phyloP scores from a whole-genome alignment of 208 protist species.

The Acanthamoeba healyi region DNA sequence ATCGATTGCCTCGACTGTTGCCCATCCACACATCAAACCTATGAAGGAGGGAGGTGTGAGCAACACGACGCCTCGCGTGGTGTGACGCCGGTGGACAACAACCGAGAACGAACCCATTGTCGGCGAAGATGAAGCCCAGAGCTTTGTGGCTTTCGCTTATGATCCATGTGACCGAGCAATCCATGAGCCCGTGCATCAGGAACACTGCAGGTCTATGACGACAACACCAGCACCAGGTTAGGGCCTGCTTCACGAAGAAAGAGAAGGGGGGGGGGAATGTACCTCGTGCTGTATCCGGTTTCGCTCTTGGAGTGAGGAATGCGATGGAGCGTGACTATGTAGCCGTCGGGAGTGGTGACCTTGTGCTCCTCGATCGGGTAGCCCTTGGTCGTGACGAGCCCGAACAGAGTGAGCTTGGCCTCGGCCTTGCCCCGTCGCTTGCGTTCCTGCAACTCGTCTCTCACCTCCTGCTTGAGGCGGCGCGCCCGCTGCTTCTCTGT shows the following conservation, averaged over 20 bases:
- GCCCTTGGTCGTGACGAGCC: conserved; percentile 24
- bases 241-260: no score
- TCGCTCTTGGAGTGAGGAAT: neutral
- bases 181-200: conserved; percentile 60
- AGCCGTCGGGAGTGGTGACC: conserved; percentile 31
- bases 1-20: conserved; percentile 49
- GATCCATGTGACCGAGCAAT: conserved; percentile 49
- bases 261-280: neutral
- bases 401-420: conserved; percentile 51
- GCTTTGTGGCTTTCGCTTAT: neutral
- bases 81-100: neutral
- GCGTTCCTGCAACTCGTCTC: conserved; percentile 8
- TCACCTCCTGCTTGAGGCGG: neutral
- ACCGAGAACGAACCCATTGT: neutral
- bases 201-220: conserved; percentile 17
- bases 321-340: conserved; percentile 43
- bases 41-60: neutral
- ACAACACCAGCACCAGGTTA: neutral
- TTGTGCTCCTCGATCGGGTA: conserved; percentile 61
- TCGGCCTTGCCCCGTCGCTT: conserved; percentile 47
- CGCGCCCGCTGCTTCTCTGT: conserved; percentile 23
- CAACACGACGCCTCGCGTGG: neutral
- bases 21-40: conserved; percentile 75
- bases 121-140: conserved; percentile 27
- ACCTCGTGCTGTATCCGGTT: neutral